Base-by-base conservation (phyloP, 805 yeast species). In the Suhomyces tanzawaensis region DNA sequence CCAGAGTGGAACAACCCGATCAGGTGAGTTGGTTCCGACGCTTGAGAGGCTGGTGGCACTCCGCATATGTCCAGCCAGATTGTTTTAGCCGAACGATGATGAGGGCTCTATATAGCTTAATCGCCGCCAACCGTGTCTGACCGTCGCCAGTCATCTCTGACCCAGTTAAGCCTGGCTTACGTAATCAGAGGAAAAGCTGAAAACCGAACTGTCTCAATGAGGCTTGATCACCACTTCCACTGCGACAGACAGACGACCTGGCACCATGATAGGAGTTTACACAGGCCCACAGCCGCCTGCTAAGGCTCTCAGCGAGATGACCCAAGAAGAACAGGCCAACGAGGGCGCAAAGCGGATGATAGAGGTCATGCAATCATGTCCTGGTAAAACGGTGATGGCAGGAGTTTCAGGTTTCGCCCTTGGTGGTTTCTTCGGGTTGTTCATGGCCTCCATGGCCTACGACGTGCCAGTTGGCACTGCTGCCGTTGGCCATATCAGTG, bases 381-480 rank as follows among this genome's bases (percentile, higher is more conserved):
- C 97, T 0, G 98, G 97, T 14, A 91, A 93, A 58, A 79, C 96
- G 0, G 82, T 74, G 17, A 81, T 90, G 72, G 84, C 96, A 19
- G 98, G 96, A 44, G 96, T 82, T 15, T 81, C 95, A 11, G 98
- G 98, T 16, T 91, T 87, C 63, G 90, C 82, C 26, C 77, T 91
- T 25, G 98, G 98, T 65, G 98, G 97, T 44, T 85, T 90, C 42
- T 89, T 91, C 61, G 97, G 98, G 45, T 66, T 93, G 34, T 89
- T 91, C 69, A 93, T 91, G 97, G 91, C 93, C 1, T 75, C 81
- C 9, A 81, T 81, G 87, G 79, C 90, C 0, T 87, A 85, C 55
- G 95, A 86, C 61, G 87, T 85, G 1, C 88, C 95, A 1, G 71
- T 77, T 7, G 84, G 88, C 26, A 75, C 79, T 0, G 62, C 69